Evolutionary conservation across 768 basidiomycete genomes (phyloP), one percentile per base, ranked within the genome.

Genomic region (Mycena rebaudengoi): DNA sequence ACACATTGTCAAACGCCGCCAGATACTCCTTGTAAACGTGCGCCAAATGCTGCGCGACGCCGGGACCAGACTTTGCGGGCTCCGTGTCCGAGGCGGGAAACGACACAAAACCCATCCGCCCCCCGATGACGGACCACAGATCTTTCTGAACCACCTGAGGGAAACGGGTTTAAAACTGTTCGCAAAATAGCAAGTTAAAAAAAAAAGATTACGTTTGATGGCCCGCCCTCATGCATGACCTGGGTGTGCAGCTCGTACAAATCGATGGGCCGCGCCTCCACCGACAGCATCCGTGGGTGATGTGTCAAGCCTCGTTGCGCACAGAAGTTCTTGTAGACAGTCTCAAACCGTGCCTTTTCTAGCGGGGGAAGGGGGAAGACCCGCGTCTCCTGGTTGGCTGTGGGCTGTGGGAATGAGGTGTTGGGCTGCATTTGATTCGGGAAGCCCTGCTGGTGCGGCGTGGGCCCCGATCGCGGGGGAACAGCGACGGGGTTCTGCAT

Each of bases 51-150:
- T 83, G 82, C 0, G 89, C 91, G 29, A 85, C 80, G 23, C 76
- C 87, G 2, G 90, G 90, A 4, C 88, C 88, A 26, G 83, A 82
- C 67, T 85, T 87, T 5, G 85, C 80, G 12, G 91, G 89, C 63
- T 91, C 88, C 5, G 79, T 73, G 1, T 85, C 88, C 12, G 77
- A 84, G 5, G 82, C 88, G 3, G 88, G 88, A 66, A 91, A 90
- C 54, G 88, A 82, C 3, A 88, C 82, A 68, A 88, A 86, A 18
- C 86, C 88, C 74, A 93, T 79, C 23, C 82, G 83, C n/a, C 84
- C 91, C 18, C 85, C 91, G 58, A 93, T 85, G 44, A 89, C 77
- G 16, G 83, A 69, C 91, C 91, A 92, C 60, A 80, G 64, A 32
- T 91, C 89, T 46, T 83, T 82, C 59, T 77, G 75, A 25, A 78